Percentiles rank a stretch among this genome's conserved stretches.
Conservation (phyloP, 768 basidiomycete genomes). For the Hysterangium stoloniferum region DNA sequence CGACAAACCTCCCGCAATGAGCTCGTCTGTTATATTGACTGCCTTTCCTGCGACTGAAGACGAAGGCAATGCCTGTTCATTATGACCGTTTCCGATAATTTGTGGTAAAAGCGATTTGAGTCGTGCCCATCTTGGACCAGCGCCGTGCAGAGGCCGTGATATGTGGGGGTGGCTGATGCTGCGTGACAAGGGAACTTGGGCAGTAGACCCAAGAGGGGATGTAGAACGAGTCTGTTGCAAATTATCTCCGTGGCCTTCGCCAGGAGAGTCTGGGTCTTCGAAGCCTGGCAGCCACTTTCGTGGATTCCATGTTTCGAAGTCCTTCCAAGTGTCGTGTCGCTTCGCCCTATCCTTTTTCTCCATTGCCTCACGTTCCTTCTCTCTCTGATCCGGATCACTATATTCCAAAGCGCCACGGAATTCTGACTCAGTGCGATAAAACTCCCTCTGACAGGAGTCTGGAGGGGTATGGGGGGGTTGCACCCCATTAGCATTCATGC, state of each 20-base stretch:
- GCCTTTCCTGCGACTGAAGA: slow-evolving; percentile 14
- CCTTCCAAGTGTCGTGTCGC: slow-evolving; percentile 34
- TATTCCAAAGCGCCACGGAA: slow-evolving; percentile 62
- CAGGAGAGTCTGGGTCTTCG: slow-evolving; percentile 33
- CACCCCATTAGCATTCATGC: not conserved
- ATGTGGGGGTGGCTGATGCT: not conserved
- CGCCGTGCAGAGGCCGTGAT: slow-evolving; percentile 12
- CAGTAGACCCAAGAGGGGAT: not conserved
- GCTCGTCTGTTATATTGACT: slow-evolving; percentile 77
- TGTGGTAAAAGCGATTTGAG: slow-evolving; percentile 60
- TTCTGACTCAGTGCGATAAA: slow-evolving; percentile 31
- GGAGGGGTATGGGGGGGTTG: slow-evolving; percentile 22
- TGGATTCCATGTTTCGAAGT: slow-evolving; percentile 35
- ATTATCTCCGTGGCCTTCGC: slow-evolving; percentile 32
- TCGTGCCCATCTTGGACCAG: slow-evolving; percentile 51
- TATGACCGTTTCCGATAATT: slow-evolving; percentile 24
- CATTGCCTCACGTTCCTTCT: slow-evolving; percentile 30
- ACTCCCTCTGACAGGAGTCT: slow-evolving; percentile 20
- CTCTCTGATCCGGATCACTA: slow-evolving; percentile 26
- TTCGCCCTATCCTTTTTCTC: slow-evolving; percentile 48
- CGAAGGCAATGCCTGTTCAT: not conserved
- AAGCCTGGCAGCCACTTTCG: slow-evolving; percentile 39
- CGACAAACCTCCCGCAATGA: slow-evolving; percentile 73
- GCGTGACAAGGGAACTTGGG: not conserved
- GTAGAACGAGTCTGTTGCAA: not conserved